Evolutionary conservation across 306 rosid genomes (phyloP).

Genomic region (Vigna trinervia): DNA sequence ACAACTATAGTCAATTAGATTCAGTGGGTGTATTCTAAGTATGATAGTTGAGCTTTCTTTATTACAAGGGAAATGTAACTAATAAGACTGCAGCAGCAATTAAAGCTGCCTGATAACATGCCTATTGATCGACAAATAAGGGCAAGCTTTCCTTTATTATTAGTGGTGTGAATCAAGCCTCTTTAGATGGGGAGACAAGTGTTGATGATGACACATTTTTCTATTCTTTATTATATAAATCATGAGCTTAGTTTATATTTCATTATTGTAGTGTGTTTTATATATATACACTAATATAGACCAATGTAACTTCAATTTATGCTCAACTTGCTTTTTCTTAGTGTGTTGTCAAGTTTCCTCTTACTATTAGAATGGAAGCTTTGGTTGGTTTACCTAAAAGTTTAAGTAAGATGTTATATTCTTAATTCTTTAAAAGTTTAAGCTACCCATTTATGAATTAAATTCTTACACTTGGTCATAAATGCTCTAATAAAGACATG

Average conservation of each 20-base stretch:
- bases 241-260: slow-evolving; percentile 20
- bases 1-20: slow-evolving; percentile 11
- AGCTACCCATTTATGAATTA: neutral
- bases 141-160: slow-evolving; percentile 44
- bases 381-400: neutral
- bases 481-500: neutral
- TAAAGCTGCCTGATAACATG: slow-evolving; percentile 48
- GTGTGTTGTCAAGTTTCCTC: slow-evolving; percentile 27
- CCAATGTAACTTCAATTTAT: slow-evolving; percentile 3
- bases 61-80: slow-evolving; percentile 23
- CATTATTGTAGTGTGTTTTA: slow-evolving; percentile 4
- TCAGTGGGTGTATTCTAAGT: neutral
- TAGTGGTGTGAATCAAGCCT: slow-evolving; percentile 38
- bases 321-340: slow-evolving; percentile 10
- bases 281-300: neutral
- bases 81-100: slow-evolving; percentile 37
- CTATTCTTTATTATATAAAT: slow-evolving; percentile 22
- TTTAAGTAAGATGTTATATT: slow-evolving; percentile 4
- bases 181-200: slow-evolving; percentile 41
- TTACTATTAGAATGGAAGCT: neutral
- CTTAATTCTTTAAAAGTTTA: slow-evolving; percentile 1
- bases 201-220: slow-evolving; percentile 28
- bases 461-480: neutral
- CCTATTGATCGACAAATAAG: slow-evolving; percentile 25
- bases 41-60: slow-evolving; percentile 32